These are phyloP conservation scores for Centella asiatica DNA, from an alignment of 129 eudicot genomes.

Conservation along the genomic window DNA sequence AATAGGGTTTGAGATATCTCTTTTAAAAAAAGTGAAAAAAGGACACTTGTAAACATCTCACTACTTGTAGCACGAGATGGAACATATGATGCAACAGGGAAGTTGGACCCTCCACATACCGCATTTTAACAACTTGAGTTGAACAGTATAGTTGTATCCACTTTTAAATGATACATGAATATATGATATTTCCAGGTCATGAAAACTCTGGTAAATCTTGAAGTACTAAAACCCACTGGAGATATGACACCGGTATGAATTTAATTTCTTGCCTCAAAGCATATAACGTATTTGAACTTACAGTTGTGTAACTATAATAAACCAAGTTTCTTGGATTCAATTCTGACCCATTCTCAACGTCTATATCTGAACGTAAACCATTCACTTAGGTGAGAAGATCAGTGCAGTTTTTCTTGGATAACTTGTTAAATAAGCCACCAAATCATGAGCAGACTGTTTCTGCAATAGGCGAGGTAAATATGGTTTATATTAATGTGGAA, in stretches of 20 bases:
- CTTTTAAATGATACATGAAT: slow-evolving; percentile 12
- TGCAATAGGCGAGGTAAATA: slow-evolving; percentile 88
- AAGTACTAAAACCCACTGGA: slow-evolving; percentile 98
- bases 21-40: too few species aligned
- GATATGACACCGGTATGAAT: slow-evolving; percentile 78
- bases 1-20: too few species aligned
- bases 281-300: not conserved
- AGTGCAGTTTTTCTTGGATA: slow-evolving; percentile 91
- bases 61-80: too few species aligned
- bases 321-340: not conserved
- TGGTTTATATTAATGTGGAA: not conserved
- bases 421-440: slow-evolving; percentile 56
- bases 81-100: too few species aligned
- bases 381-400: slow-evolving; percentile 76
- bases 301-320: too few species aligned
- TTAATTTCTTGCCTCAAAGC: not conserved
- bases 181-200: slow-evolving; percentile 76
- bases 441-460: slow-evolving; percentile 76
- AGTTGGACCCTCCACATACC: too few species aligned
- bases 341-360: not conserved
- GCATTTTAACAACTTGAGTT: not conserved
- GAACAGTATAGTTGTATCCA: not conserved
- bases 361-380: not conserved
- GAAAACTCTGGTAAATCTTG: slow-evolving; percentile 72
- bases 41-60: too few species aligned